A percentile compares a stretch with the other conserved stretches of the same genome.
Conservation (phyloP, 805 yeast species). For the Danielia oregonensis region DNA sequence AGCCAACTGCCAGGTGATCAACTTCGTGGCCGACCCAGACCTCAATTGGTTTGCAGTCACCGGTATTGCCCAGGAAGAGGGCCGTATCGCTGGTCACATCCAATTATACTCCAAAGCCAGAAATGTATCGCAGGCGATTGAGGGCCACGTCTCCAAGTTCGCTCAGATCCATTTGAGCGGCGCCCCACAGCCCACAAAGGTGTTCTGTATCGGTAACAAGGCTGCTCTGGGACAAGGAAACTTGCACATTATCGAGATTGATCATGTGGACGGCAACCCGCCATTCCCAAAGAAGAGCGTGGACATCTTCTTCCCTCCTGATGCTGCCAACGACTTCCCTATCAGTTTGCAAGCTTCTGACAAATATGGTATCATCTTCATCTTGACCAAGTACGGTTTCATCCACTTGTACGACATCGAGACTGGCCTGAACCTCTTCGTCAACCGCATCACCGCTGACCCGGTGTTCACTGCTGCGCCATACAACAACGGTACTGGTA, state of each 20-base stretch:
- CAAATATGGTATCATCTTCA: constrained; percentile 80
- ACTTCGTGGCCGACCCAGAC: constrained; percentile 75
- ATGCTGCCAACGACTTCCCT: constrained; percentile 95
- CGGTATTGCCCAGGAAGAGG: constrained; percentile 92
- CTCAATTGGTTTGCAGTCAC: constrained; percentile 92
- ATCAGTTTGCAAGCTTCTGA: constrained; percentile 83
- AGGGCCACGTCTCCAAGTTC: constrained; percentile 95
- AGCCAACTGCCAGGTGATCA: constrained; percentile 82
- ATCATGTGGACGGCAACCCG: constrained; percentile 85
- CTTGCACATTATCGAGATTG: constrained; percentile 92
- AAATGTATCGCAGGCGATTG: constrained; percentile 92
- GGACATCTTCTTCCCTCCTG: constrained; percentile 95
- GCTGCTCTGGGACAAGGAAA: constrained; percentile 67
- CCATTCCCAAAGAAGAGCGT: constrained; percentile 82
- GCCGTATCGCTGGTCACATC: constrained; percentile 92
- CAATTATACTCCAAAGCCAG: constrained; percentile 87
- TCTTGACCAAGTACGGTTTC: constrained; percentile 93
- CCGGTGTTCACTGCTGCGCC: constrained; percentile 87
- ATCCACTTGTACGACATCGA: constrained; percentile 94
- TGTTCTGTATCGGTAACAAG: constrained; percentile 91
- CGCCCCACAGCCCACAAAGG: constrained; percentile 70
- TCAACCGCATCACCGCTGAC: constrained; percentile 93
- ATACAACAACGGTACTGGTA: constrained; percentile 72
- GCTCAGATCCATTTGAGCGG: constrained; percentile 73
- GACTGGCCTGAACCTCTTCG: constrained; percentile 86